Conservation (phyloP, 2,329 filamentous ascomycete genomes). For the Phaeosphaeria sp. region DNA sequence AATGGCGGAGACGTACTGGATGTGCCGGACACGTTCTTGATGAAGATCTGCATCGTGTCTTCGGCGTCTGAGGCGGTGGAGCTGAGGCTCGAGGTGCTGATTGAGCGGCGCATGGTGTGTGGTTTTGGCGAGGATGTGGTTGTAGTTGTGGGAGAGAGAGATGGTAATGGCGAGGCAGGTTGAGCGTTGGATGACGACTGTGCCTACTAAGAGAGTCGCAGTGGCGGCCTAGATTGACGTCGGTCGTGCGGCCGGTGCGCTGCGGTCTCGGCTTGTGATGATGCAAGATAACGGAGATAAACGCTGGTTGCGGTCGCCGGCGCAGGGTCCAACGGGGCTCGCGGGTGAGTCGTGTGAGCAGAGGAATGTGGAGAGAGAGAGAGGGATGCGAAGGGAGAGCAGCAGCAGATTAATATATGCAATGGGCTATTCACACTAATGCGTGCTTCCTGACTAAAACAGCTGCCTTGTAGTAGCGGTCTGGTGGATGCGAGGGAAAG, state of each 20-base stretch:
- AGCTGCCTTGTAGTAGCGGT: not conserved
- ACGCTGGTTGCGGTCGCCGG: not conserved
- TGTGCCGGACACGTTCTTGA: slow-evolving; percentile 64
- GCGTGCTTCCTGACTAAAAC: not conserved
- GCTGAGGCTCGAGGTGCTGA: slow-evolving; percentile 53
- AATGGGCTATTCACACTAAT: not conserved
- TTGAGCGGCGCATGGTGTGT: slow-evolving; percentile 41
- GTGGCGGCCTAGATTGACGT: slow-evolving; percentile 5
- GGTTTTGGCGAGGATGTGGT: slow-evolving; percentile 8
- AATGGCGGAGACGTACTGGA: slow-evolving; percentile 55
- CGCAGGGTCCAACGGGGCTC: not conserved
- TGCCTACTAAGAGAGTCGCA: not conserved
- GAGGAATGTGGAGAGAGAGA: not conserved
- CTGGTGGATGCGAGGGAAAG: not conserved
- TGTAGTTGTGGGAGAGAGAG: not conserved
- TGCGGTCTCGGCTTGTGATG: not conserved
- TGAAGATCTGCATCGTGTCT: slow-evolving; percentile 67
- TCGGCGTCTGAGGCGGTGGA: slow-evolving; percentile 53
- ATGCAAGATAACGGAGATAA: slow-evolving; percentile 15
- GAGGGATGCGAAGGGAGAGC: slow-evolving; percentile 2
- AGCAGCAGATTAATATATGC: not conserved
- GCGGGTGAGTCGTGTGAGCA: not conserved
- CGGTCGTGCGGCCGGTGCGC: slow-evolving; percentile 1
- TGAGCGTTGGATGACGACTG: no score
- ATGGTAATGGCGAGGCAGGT: not conserved